Percentiles rank a stretch among this genome's conserved stretches.
Conservation (phyloP, 129 eudicot genomes). For the Mikania micrantha region DNA sequence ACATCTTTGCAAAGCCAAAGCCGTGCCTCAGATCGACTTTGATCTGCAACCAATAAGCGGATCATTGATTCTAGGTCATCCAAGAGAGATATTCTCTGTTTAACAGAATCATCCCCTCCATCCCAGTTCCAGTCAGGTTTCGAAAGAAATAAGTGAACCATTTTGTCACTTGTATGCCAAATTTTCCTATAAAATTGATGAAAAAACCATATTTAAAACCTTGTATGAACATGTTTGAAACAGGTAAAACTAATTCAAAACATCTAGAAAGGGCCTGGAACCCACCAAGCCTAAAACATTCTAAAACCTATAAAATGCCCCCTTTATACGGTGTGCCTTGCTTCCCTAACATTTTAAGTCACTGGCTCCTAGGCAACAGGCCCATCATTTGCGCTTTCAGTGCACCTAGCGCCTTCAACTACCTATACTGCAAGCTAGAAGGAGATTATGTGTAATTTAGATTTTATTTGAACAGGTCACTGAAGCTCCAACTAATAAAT, state of each 20-base stretch:
- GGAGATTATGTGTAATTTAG: not conserved
- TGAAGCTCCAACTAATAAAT: not conserved
- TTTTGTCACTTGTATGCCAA: conserved; percentile 21
- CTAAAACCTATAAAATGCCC: too few relatives aligned
- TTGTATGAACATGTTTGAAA: too few relatives aligned
- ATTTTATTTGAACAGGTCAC: not conserved
- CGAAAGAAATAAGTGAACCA: conserved; percentile 56
- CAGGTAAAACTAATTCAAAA: not conserved
- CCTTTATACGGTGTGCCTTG: too few relatives aligned
- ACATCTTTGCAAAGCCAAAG: conserved; percentile 87
- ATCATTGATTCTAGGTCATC: conserved; percentile 52
- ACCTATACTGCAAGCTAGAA: not conserved
- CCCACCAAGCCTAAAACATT: too few relatives aligned
- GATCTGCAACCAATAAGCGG: conserved; percentile 46
- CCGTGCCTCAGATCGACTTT: conserved; percentile 84
- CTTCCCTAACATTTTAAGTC: too few relatives aligned
- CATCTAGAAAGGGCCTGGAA: too few relatives aligned
- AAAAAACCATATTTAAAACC: not conserved
- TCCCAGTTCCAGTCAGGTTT: conserved; percentile 51
- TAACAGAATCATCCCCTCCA: conserved; percentile 28
- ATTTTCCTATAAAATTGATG: not conserved
- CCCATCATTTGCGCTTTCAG: too few relatives aligned
- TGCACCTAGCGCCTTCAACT: not conserved
- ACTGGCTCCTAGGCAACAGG: too few relatives aligned
- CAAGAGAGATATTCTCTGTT: conserved; percentile 40